These are phyloP conservation scores for Ophiostoma tasmaniense DNA, from an alignment of 2,329 filamentous ascomycete genomes.

Conservation along the genomic window DNA sequence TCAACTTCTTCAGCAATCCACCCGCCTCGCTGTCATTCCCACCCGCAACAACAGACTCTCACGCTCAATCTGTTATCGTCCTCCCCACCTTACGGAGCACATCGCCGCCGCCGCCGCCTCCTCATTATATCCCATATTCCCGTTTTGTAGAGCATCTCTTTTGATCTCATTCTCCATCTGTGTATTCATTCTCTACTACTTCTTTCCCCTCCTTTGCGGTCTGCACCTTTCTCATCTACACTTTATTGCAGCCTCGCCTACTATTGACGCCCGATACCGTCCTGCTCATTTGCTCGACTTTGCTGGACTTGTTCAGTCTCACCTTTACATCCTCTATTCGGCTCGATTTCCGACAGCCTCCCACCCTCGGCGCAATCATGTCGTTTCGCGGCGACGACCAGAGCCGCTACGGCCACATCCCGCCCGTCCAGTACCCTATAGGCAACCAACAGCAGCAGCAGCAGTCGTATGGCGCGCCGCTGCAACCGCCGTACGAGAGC, in stretches of 20 bases:
- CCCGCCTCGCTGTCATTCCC: neutral
- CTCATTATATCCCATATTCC: neutral
- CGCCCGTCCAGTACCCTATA: conserved; percentile 55
- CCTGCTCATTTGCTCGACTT: neutral
- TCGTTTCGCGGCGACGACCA: conserved; percentile 56
- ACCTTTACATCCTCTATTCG: neutral
- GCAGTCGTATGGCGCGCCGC: conserved; percentile 10
- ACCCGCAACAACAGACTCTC: neutral
- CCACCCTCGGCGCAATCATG: conserved; percentile 34
- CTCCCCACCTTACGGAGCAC: conserved; percentile 5
- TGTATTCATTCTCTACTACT: too few species aligned
- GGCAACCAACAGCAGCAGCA: conserved; percentile 28
- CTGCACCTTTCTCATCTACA: neutral
- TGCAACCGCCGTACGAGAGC: conserved; percentile 24
- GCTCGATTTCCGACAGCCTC: neutral
- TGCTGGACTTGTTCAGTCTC: neutral
- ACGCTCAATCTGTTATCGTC: neutral
- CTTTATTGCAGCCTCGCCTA: neutral
- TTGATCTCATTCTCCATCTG: too few species aligned
- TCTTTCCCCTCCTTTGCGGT: neutral
- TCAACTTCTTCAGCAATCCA: conserved; percentile 1
- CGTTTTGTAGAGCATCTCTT: neutral
- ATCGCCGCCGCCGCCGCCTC: neutral
- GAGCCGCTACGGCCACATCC: conserved; percentile 57
- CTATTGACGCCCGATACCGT: neutral